Percentiles rank a stretch among this genome's conserved stretches.
Evolutionary conservation across 2,329 filamentous ascomycete genomes (phyloP).

Genomic region (Trichoderma breve): DNA sequence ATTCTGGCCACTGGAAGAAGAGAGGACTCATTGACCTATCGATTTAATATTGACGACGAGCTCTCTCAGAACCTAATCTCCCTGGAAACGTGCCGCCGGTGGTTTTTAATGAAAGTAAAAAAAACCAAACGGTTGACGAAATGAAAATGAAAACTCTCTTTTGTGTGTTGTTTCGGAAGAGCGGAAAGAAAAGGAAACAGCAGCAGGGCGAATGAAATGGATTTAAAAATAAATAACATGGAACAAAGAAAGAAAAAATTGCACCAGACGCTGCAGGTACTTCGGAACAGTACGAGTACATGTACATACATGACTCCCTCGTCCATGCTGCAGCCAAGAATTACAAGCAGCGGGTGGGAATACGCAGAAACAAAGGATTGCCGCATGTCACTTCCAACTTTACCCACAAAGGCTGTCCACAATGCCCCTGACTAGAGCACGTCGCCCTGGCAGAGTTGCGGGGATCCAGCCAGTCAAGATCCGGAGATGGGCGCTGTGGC

Average conservation of each 20-base stretch:
- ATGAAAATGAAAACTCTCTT: not conserved
- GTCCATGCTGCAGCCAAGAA: not conserved
- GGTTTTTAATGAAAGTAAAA: not conserved
- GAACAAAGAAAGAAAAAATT: not conserved
- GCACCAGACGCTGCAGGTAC: not conserved
- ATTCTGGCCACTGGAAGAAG: not conserved
- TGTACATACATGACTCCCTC: not conserved
- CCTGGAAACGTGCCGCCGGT: not conserved
- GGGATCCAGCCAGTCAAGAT: constrained; percentile 20
- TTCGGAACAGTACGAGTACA: not conserved
- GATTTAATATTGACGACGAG: not conserved
- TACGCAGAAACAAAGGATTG: constrained; percentile 1
- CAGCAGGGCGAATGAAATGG: not conserved
- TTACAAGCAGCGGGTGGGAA: not conserved
- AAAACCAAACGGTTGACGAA: constrained; percentile 8
- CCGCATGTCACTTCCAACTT: not conserved
- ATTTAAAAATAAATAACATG: not conserved
- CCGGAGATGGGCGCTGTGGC: not conserved
- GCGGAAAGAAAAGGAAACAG: not conserved
- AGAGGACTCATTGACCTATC: not conserved
- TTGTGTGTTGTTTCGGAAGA: not conserved
- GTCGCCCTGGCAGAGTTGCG: constrained; percentile 17
- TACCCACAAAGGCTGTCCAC: constrained; percentile 9
- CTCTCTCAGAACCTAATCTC: constrained; percentile 1
- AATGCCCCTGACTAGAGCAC: constrained; percentile 20